Evolutionary conservation across 352 stramenopile genomes (phyloP), one percentile per base, ranked within the genome.

Genomic region (Phytophthora macrochlamydospora): DNA sequence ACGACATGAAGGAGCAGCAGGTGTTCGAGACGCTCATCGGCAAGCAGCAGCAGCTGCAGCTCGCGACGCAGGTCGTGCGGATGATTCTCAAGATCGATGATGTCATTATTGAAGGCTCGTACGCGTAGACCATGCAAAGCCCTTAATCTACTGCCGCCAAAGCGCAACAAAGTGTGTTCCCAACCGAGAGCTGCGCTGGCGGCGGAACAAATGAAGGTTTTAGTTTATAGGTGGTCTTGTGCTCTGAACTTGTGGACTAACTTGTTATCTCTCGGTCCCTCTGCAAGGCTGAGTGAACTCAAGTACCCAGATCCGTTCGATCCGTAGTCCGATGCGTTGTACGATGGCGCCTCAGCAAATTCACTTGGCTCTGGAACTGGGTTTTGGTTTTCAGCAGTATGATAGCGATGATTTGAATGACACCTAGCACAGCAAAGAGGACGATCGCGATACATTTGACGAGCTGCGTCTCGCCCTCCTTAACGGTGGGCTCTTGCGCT

Each of bases 11-110:
- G 77, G 87, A 98, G 71, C 92, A 99, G 66, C 89, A 97, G 59
- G 98, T 99, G 40, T 99, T 99, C 78, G 98, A 99, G 81, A 99
- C 98, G 49, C 84, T 99, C 14, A 99, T 99, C 79, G 97, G 97
- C 71, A 99, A 99, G 87, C 97, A 99, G 84, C 97, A 99, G 80
- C 98, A 99, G 86, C 81, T 99, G 46, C 94, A 99, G 78, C 79
- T 99, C 35, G 98, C 98, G 37, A 99, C 97, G 46, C 98, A 99
- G 83, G 96, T 99, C 45, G 97, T 99, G 71, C 98, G 99, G 76
- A 99, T 99, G 97, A 99, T 99, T 75, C 90, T 99, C 59, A 99
- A 99, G 91, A 99, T 99, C 71, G 98, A 99, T 81, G 98, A 99
- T 86, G 96, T 99, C 32, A 99, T 99, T 83, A 90, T 98, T 66